phyloP scores from a whole-genome alignment of 306 rosid species.

The Begonia fuchsioides region DNA sequence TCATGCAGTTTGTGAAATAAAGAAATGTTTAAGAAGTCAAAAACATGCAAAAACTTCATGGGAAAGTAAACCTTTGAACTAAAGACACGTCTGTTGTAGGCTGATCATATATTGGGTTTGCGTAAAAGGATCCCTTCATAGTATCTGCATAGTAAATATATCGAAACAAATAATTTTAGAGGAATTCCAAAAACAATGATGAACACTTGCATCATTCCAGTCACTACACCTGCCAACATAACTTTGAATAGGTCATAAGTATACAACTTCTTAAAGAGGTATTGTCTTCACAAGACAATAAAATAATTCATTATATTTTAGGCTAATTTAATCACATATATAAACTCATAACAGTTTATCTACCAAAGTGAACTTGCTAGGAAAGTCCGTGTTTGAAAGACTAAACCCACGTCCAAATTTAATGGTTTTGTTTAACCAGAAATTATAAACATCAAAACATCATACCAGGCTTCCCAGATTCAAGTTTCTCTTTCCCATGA shows the following conservation, averaged over 20 bases:
- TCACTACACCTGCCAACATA: no score
- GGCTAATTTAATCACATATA: no score
- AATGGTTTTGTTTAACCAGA: neutral
- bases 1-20: neutral
- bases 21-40: neutral
- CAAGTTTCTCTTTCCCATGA: conserved; percentile 95
- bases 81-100: conserved; percentile 67
- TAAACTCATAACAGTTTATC: no score
- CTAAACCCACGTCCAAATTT: no score
- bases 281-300: no score
- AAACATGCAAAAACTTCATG: neutral
- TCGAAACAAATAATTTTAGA: neutral
- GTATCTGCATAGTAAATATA: conserved; percentile 35
- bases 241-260: no score
- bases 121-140: conserved; percentile 86
- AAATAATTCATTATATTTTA: no score
- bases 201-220: no score
- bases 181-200: no score
- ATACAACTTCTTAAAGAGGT: no score
- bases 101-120: conserved; percentile 71
- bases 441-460: neutral
- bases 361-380: no score
- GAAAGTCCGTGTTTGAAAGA: no score
- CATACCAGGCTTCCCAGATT: conserved; percentile 85
- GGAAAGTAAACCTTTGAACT: conserved; percentile 45